These are phyloP conservation scores for Postia placenta DNA, from an alignment of 768 basidiomycete genomes.

Conservation along the genomic window DNA sequence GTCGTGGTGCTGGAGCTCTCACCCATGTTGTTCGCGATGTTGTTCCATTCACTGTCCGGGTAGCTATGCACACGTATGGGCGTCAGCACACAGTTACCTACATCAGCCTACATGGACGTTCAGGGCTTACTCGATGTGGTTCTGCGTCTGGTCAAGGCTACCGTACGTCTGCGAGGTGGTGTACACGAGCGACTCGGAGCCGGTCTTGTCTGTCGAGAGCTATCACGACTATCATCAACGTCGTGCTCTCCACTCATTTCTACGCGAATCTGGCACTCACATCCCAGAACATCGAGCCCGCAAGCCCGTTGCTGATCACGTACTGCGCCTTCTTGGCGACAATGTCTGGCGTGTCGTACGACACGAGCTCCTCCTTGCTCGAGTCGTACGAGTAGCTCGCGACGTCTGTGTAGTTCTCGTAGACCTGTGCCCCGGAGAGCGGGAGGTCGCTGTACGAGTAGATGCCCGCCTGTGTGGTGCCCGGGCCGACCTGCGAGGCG, in stretches of 20 bases:
- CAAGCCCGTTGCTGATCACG: conserved; percentile 52
- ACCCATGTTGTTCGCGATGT: conserved; percentile 61
- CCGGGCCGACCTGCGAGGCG: conserved; percentile 53
- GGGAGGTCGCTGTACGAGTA: conserved; percentile 78
- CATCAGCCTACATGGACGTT: too few species aligned
- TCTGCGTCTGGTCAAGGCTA: conserved; percentile 50
- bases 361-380: conserved; percentile 59
- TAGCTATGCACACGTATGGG: conserved; percentile 31
- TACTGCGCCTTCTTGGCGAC: conserved; percentile 64
- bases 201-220: conserved; percentile 58
- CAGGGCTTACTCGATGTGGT: conserved; percentile 50
- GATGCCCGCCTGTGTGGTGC: conserved; percentile 62
- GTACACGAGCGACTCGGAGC: conserved; percentile 51
- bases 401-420: conserved; percentile 64
- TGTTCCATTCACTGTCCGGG: conserved; percentile 67
- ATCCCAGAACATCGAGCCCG: conserved; percentile 74
- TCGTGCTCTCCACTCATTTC: not conserved
- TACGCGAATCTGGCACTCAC: conserved; percentile 14
- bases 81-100: not conserved
- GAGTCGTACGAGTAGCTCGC: conserved; percentile 75
- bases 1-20: conserved; percentile 12
- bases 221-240: not conserved
- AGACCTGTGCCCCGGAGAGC: conserved; percentile 40
- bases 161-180: conserved; percentile 43
- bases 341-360: conserved; percentile 72